Evolutionary conservation across 331 rosid genomes (phyloP).

Genomic region (Malus hybrid): DNA sequence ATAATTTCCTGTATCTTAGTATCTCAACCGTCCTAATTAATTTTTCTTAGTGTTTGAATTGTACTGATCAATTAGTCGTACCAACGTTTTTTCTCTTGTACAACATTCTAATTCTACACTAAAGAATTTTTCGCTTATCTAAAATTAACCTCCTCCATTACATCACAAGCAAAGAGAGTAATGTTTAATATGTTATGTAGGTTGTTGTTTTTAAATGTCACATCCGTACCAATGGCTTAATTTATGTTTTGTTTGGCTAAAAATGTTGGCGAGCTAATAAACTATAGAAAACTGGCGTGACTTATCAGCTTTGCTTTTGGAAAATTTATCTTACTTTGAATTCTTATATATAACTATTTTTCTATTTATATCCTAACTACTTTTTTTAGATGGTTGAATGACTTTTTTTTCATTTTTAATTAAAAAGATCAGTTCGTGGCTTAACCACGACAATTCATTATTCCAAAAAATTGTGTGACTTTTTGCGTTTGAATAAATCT

Average conservation of each 20-base stretch:
- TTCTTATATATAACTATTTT: no score
- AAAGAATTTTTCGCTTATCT: neutral
- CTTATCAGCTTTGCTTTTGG: neutral
- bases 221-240: neutral
- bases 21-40: neutral
- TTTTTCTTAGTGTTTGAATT: neutral
- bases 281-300: neutral
- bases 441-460: no score
- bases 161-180: neutral
- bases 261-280: neutral
- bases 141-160: neutral
- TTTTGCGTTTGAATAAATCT: no score
- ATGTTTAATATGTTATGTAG: neutral
- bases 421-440: no score
- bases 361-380: neutral
- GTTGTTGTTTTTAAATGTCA: neutral
- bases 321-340: no score
- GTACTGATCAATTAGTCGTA: no score
- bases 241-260: neutral
- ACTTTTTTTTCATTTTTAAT: no score
- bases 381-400: no score
- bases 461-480: no score
- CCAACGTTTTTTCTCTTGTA: neutral
- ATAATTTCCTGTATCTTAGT: accelerated
- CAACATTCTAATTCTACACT: no score